Base-by-base conservation (phyloP, 306 rosid species). In the Pterocarpus santalinus region DNA sequence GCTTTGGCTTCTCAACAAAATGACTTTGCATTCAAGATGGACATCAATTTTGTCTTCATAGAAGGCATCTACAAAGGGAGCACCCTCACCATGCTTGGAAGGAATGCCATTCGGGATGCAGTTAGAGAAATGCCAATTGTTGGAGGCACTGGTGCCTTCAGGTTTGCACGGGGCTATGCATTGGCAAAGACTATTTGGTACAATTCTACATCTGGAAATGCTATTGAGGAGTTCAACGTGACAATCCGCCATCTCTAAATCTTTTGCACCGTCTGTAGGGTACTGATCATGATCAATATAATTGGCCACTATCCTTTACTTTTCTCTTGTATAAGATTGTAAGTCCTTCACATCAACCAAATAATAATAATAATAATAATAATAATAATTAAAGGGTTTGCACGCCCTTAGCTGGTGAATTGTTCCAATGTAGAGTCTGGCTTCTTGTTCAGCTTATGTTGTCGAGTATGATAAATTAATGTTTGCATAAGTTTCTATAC, bases 111-210 rank as follows among this genome's bases (percentile, higher is more conserved):
- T 10, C 0, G 46, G 9, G 16, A 78, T 6, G 2, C 33, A 10
- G 76, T 78, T 38, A 81, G 91, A 68, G 88, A 86, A 71, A 78
- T 86, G 73, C 81, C 91, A 2, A 46, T 86, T 9, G 88, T 81
- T 5, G 86, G 89, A 57, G 88, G 89, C 30, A 83, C 69, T 8
- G 86, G 88, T 0, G 68, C 58, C 41, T 85, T 88, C 71, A 65
- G 80, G 51, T 74, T 49, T 60, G 85, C 89, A 39, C 38, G 81
- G 69, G 91, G 88, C 4, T 83, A 69, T 60, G 87, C 81, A 15
- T 32, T 85, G 57, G 87, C 84, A 1, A 85, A 60, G 58, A 85
- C 89, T 28, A 46, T 81, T 52, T 13, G 38, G 9, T 47, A 61
- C 4, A 22, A 55, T 69, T 3, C 17, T 46, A 76, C 56, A 5